Percentiles rank a stretch among this genome's conserved stretches.
These are phyloP conservation scores for Torulaspora microellipsoides DNA, from an alignment of 805 yeast genomes.

Conservation along the genomic window DNA sequence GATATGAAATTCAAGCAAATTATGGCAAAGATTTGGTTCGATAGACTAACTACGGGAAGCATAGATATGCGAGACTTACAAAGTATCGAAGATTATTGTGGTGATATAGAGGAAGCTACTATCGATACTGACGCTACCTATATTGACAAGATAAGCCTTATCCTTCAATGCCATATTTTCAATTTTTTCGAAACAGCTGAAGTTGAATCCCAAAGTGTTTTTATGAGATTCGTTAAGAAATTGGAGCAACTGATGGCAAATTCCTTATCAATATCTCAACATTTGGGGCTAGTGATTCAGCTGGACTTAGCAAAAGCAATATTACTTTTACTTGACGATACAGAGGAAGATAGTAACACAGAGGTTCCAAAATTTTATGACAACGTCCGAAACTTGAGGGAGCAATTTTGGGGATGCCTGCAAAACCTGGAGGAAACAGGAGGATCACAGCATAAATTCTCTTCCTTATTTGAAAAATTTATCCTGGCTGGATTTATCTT, in stretches of 20 bases:
- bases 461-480: constrained; percentile 19
- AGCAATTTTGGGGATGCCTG: constrained; percentile 19
- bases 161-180: constrained; percentile 17
- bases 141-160: constrained; percentile 4
- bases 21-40: constrained; percentile 6
- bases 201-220: not conserved
- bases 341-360: constrained; percentile 1
- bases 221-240: constrained; percentile 2
- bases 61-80: constrained; percentile 1
- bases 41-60: constrained; percentile 1
- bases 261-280: constrained; percentile 22
- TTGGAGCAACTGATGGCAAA: constrained; percentile 8
- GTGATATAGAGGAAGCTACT: not conserved
- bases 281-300: constrained; percentile 22
- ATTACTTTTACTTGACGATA: constrained; percentile 6
- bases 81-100: not conserved
- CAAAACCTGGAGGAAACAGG: constrained; percentile 24
- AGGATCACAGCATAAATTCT: constrained; percentile 7
- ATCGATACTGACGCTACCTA: not conserved
- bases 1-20: constrained; percentile 1
- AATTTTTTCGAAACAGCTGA: constrained; percentile 8
- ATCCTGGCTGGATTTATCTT: constrained; percentile 25
- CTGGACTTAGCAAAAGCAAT: constrained; percentile 19
- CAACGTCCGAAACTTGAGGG: constrained; percentile 9
- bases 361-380: constrained; percentile 9